Evolutionary conservation across 73 alveolate genomes (phyloP).

Genomic region (Tetrahymena malaccensis): DNA sequence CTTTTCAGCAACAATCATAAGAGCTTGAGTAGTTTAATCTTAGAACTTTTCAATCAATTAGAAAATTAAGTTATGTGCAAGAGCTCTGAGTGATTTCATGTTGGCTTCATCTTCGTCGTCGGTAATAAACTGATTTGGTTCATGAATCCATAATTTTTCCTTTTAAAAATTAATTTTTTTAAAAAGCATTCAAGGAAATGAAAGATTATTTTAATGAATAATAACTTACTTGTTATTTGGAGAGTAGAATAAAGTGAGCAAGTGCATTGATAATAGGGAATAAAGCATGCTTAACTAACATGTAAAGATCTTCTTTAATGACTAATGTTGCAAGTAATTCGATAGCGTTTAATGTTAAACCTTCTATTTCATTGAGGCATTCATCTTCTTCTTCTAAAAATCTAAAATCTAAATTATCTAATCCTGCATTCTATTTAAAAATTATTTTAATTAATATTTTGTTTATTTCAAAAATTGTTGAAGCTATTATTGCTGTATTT

Average conservation of each 20-base stretch:
- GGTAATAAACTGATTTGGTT: slow-evolving; percentile 31
- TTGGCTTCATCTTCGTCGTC: slow-evolving; percentile 38
- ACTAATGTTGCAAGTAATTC: slow-evolving; percentile 36
- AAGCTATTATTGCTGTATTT: background rate
- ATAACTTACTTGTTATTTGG: background rate
- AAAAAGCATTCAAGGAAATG: background rate
- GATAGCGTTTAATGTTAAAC: slow-evolving; percentile 20
- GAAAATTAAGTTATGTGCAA: slow-evolving; percentile 21
- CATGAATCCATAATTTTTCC: slow-evolving; percentile 36
- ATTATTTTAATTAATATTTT: background rate
- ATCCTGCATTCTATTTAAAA: background rate
- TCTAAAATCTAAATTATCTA: slow-evolving; percentile 18
- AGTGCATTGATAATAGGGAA: slow-evolving; percentile 33
- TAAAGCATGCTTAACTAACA: slow-evolving; percentile 13
- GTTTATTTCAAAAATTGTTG: background rate
- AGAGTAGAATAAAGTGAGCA: background rate
- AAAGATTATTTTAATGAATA: background rate
- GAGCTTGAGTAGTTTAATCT: slow-evolving; percentile 8
- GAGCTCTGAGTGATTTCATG: slow-evolving; percentile 25
- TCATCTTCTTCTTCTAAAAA: slow-evolving; percentile 39
- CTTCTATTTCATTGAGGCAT: slow-evolving; percentile 32
- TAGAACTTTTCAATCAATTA: slow-evolving; percentile 30
- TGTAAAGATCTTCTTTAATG: slow-evolving; percentile 31
- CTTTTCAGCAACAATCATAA: slow-evolving; percentile 32
- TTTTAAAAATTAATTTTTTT: background rate